phyloP scores from a whole-genome alignment of 2,329 filamentous ascomycete genomes.

The Calonectria crousiana region DNA sequence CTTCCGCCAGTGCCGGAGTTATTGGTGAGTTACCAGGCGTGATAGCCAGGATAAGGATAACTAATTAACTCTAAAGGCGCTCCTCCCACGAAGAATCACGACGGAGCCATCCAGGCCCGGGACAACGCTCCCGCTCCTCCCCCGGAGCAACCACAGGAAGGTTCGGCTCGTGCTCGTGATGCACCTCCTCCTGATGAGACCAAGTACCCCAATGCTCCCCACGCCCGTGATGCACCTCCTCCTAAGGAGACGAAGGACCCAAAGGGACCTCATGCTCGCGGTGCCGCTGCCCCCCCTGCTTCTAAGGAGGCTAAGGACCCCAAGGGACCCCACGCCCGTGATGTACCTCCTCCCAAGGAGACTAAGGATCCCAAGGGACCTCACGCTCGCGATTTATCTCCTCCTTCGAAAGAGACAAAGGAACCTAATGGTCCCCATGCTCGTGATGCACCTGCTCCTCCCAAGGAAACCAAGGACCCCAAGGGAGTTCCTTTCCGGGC shows the following conservation, averaged over 20 bases:
- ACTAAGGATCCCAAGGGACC: background rate
- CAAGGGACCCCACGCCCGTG: background rate
- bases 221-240: background rate
- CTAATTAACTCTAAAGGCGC: background rate
- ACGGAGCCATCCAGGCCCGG: background rate
- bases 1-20: constrained; percentile 1
- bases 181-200: background rate
- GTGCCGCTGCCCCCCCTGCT: background rate
- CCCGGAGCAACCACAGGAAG: background rate
- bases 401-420: no score
- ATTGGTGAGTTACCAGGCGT: background rate
- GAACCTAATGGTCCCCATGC: no score
- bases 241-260: background rate
- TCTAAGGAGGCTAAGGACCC: background rate
- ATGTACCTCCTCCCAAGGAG: background rate
- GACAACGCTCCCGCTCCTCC: background rate
- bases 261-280: background rate
- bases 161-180: background rate
- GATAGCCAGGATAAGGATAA: background rate
- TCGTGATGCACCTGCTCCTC: no score
- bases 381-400: background rate
- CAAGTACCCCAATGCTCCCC: background rate
- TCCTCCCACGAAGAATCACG: background rate
- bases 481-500: background rate
- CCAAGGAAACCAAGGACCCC: background rate